Evolutionary conservation across 441 rosid species (phyloP).

Genomic region (Croton laevigatus): DNA sequence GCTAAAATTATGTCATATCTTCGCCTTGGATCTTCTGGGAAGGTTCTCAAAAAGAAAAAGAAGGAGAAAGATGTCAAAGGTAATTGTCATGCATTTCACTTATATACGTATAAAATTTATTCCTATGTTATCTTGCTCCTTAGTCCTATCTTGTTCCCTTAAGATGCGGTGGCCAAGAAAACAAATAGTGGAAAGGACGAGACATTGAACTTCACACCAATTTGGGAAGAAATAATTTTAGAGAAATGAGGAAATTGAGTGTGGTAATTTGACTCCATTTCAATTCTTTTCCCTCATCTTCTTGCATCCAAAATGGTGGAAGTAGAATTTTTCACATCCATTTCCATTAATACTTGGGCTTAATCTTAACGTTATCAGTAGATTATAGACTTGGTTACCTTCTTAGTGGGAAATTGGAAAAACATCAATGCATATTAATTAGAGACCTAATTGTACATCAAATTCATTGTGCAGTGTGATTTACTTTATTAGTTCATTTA

Average conservation of each 20-base stretch:
- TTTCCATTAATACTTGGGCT: too few species aligned
- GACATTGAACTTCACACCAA: too few species aligned
- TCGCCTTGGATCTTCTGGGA: constrained; percentile 98
- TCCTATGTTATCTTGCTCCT: neutral
- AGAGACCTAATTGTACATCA: neutral
- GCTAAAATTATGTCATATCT: constrained; percentile 93
- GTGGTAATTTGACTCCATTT: too few species aligned
- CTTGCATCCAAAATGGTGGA: too few species aligned
- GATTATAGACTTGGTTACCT: neutral
- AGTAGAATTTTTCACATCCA: too few species aligned
- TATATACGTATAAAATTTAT: neutral
- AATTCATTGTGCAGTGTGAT: neutral
- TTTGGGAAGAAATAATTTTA: too few species aligned
- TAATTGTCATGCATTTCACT: constrained; percentile 22
- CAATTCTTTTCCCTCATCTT: too few species aligned
- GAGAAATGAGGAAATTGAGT: too few species aligned
- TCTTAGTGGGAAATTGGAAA: neutral
- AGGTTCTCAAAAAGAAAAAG: constrained; percentile 98
- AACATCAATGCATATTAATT: neutral
- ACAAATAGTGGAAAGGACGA: too few species aligned
- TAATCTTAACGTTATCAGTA: neutral
- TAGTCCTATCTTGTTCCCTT: too few species aligned
- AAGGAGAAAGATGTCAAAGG: constrained; percentile 87
- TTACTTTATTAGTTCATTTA: neutral
- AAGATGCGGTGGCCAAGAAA: too few species aligned